A percentile compares a stretch with the other conserved stretches of the same genome.
Conservation (phyloP, 306 rosid genomes). For the Arachis stenosperma region DNA sequence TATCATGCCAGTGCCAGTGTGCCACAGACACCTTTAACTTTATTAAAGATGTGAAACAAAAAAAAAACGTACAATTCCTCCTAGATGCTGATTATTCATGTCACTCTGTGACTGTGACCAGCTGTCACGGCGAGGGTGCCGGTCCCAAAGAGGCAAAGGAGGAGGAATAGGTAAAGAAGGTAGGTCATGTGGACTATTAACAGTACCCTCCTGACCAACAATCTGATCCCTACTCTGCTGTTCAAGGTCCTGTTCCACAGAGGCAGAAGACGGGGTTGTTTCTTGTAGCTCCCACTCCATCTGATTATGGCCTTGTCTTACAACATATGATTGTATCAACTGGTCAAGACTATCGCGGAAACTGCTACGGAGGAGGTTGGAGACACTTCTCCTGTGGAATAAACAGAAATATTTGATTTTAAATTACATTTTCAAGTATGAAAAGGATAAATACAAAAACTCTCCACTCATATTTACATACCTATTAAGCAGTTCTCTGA, state of each 20-base stretch:
- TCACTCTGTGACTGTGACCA: slow-evolving; percentile 81
- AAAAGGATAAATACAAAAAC: slow-evolving; percentile 21
- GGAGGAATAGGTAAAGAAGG: slow-evolving; percentile 63
- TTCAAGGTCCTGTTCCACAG: slow-evolving; percentile 67
- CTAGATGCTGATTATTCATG: slow-evolving; percentile 62
- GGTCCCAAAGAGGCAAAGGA: slow-evolving; percentile 69
- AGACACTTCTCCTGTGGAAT: slow-evolving; percentile 89
- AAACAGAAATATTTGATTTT: slow-evolving; percentile 27
- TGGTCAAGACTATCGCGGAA: slow-evolving; percentile 88
- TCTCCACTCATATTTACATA: slow-evolving; percentile 25
- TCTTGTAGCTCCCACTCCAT: slow-evolving; percentile 76
- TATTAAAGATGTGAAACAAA: slow-evolving; percentile 14
- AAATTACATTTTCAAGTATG: slow-evolving; percentile 21
- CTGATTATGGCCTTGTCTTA: slow-evolving; percentile 70
- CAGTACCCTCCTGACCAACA: slow-evolving; percentile 53
- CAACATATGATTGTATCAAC: slow-evolving; percentile 81
- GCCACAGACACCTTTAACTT: neutral
- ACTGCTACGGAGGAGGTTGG: slow-evolving; percentile 86
- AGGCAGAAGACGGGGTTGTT: slow-evolving; percentile 52
- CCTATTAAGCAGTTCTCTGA: slow-evolving; percentile 92
- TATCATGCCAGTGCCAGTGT: neutral
- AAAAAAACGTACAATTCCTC: slow-evolving; percentile 65
- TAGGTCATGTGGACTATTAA: slow-evolving; percentile 49
- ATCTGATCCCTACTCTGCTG: slow-evolving; percentile 57
- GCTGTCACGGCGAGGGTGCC: slow-evolving; percentile 56